Conservation (phyloP, 345 rosid genomes). For the Populus davidiana region DNA sequence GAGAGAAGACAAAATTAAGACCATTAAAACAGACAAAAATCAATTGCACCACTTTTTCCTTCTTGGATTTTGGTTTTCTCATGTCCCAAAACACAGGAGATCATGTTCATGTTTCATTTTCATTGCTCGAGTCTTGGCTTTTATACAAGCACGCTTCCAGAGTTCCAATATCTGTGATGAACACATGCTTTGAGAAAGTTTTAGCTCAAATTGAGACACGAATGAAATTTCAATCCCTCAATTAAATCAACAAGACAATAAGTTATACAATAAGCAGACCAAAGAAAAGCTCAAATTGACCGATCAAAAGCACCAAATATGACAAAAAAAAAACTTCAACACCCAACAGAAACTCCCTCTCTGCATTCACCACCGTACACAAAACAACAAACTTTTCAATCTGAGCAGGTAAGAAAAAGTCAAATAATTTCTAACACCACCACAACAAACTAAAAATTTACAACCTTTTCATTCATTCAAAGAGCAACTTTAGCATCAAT, state of each 20-base stretch:
- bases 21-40: neutral
- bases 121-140: neutral
- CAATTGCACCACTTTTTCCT: neutral
- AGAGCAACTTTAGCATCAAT: neutral
- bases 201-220: neutral
- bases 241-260: neutral
- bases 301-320: neutral
- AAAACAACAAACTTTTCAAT: neutral
- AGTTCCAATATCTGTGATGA: neutral
- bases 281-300: constrained; percentile 6
- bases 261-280: neutral
- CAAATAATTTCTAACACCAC: neutral
- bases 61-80: neutral
- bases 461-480: neutral
- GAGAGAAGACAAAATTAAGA: neutral
- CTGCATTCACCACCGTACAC: neutral
- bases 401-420: neutral
- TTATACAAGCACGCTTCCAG: neutral
- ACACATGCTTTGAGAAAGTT: neutral
- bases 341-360: neutral
- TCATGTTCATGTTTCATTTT: neutral
- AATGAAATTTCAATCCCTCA: neutral
- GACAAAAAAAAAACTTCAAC: neutral
- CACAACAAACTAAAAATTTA: neutral
- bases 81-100: neutral